A percentile compares a stretch with the other conserved stretches of the same genome.
These are phyloP conservation scores for Trametes hirsuta DNA, from an alignment of 1,284 basidiomycete genomes.

Conservation along the genomic window DNA sequence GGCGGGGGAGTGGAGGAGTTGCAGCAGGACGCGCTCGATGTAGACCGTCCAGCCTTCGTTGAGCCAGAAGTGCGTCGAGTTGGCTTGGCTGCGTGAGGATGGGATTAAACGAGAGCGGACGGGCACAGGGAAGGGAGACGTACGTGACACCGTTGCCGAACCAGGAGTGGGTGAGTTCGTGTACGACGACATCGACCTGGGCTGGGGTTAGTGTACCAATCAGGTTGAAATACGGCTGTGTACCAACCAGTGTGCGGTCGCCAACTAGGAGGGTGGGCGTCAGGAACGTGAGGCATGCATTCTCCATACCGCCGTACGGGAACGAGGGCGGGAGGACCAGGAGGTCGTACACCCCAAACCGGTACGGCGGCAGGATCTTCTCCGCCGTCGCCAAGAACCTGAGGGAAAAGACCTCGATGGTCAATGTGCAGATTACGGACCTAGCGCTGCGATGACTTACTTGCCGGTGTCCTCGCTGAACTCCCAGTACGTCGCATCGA, in stretches of 20 bases:
- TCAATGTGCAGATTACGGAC: not conserved
- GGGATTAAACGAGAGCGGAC: not conserved
- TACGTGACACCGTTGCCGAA: constrained; percentile 87
- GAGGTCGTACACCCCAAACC: constrained; percentile 90
- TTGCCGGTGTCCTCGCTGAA: constrained; percentile 84
- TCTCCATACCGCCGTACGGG: constrained; percentile 92
- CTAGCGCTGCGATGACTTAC: constrained; percentile 38
- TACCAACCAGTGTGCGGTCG: constrained; percentile 74
- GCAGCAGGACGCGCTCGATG: constrained; percentile 84
- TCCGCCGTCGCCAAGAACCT: constrained; percentile 84
- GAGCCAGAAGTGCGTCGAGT: constrained; percentile 86
- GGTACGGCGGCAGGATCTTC: constrained; percentile 73
- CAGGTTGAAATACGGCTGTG: not conserved
- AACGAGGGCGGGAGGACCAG: constrained; percentile 94
- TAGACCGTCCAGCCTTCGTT: constrained; percentile 97
- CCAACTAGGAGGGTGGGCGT: constrained; percentile 87
- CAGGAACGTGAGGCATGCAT: constrained; percentile 84
- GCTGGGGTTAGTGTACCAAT: not conserved
- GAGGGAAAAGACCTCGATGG: not conserved
- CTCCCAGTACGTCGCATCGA: constrained; percentile 85
- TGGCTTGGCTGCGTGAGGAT: constrained; percentile 53
- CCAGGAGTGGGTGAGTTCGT: constrained; percentile 81
- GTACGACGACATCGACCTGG: constrained; percentile 75
- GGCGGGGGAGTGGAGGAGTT: constrained; percentile 75
- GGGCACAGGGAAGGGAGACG: constrained; percentile 28